Conservation (phyloP, 2,329 filamentous ascomycete genomes). For the Fusarium chlamydosporum region DNA sequence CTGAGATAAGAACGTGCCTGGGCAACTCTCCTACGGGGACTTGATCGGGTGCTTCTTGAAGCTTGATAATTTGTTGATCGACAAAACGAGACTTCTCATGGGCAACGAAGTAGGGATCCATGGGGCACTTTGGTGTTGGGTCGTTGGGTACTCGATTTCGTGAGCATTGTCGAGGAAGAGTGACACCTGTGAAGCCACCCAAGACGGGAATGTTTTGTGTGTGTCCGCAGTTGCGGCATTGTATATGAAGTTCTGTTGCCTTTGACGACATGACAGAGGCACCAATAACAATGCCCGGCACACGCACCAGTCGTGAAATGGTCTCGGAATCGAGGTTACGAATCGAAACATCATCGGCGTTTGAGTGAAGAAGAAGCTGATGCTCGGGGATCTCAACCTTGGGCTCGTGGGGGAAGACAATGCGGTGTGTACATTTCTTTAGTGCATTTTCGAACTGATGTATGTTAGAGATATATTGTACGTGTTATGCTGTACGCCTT, state of each 20-base stretch:
- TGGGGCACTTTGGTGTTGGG: constrained; percentile 79
- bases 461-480: constrained; percentile 12
- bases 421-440: constrained; percentile 91
- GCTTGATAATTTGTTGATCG: constrained; percentile 97
- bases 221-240: constrained; percentile 89
- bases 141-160: constrained; percentile 76
- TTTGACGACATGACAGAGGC: constrained; percentile 98
- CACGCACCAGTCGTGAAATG: constrained; percentile 93
- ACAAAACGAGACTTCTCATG: constrained; percentile 96
- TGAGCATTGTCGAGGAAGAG: constrained; percentile 83
- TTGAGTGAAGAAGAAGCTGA: constrained; percentile 94
- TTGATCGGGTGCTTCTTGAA: constrained; percentile 97
- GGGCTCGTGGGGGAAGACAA: constrained; percentile 84
- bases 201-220: constrained; percentile 78
- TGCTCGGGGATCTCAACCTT: constrained; percentile 84
- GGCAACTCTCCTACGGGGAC: constrained; percentile 97
- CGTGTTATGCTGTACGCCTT: constrained; percentile 50
- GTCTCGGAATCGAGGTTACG: constrained; percentile 93
- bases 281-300: constrained; percentile 97
- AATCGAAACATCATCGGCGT: constrained; percentile 90
- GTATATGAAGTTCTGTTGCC: constrained; percentile 86
- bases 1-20: constrained; percentile 93
- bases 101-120: constrained; percentile 96
- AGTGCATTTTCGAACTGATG: constrained; percentile 89
- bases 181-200: constrained; percentile 89